phyloP scores from a whole-genome alignment of 371 early-diverging fungal species.

The Saksenaea vasiformis region DNA sequence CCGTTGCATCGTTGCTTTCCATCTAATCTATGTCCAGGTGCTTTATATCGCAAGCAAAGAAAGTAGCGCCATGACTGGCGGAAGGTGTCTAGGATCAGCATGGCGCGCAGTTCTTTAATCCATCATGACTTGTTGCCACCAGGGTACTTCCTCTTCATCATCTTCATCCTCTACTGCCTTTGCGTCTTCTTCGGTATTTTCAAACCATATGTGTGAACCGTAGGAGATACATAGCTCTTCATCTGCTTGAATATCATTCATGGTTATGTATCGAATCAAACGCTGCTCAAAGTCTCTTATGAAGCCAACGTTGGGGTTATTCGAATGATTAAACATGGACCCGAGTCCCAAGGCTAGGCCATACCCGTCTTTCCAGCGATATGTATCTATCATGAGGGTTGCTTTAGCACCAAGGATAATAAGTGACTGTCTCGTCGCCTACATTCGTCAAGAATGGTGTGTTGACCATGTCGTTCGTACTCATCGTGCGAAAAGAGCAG shows the following conservation, averaged over 20 bases:
- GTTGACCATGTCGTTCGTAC: slow-evolving; percentile 59
- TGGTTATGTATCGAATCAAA: slow-evolving; percentile 60
- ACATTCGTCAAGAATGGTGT: slow-evolving; percentile 63
- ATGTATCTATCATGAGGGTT: slow-evolving; percentile 43
- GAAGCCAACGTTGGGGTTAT: slow-evolving; percentile 65
- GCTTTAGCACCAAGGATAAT: too few relatives aligned
- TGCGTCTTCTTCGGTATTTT: slow-evolving; percentile 25
- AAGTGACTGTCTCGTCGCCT: background rate
- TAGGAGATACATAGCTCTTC: slow-evolving; percentile 75
- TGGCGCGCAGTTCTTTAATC: background rate
- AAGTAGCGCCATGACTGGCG: too few relatives aligned
- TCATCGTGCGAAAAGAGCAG: slow-evolving; percentile 58
- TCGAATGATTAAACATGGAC: slow-evolving; percentile 71
- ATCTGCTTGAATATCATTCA: slow-evolving; percentile 52
- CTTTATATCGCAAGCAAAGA: too few relatives aligned
- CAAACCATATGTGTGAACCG: slow-evolving; percentile 72
- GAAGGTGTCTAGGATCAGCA: too few relatives aligned
- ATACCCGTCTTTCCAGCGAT: slow-evolving; percentile 66
- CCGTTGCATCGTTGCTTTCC: too few relatives aligned
- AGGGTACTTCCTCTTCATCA: background rate
- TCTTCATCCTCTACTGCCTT: background rate
- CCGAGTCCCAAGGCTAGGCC: slow-evolving; percentile 72
- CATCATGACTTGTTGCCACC: slow-evolving; percentile 1
- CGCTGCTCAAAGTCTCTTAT: slow-evolving; percentile 56
- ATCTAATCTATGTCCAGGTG: too few relatives aligned